Conservation (phyloP, 176 grass and related monocot species). For the Carex parvula region DNA sequence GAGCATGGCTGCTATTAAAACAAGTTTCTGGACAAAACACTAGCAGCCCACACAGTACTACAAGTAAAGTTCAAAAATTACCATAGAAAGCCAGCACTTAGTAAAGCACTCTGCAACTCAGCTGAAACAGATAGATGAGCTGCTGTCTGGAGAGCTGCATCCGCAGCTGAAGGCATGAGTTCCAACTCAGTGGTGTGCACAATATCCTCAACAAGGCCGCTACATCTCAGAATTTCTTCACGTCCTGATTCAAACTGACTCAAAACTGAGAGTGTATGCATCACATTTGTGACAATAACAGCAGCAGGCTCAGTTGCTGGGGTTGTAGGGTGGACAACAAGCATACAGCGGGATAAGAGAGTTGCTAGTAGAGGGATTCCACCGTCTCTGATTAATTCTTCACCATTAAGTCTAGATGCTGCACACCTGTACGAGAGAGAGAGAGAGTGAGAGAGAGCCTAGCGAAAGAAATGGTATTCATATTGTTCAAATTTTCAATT, state of each 20-base stretch:
- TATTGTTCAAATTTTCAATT: conserved; percentile 2
- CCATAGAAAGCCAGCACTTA: conserved; percentile 91
- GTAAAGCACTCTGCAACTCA: conserved; percentile 74
- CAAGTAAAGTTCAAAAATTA: conserved; percentile 19
- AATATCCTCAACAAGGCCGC: conserved; percentile 87
- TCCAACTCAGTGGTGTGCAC: conserved; percentile 94
- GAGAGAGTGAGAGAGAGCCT: conserved; percentile 5
- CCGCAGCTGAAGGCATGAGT: conserved; percentile 81
- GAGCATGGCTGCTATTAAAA: background rate
- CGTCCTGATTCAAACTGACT: conserved; percentile 86
- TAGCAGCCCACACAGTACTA: background rate
- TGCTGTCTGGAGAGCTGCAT: conserved; percentile 80
- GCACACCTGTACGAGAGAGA: conserved; percentile 49
- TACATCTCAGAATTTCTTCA: conserved; percentile 76
- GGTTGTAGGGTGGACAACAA: conserved; percentile 93
- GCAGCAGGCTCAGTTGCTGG: conserved; percentile 82
- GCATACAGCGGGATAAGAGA: conserved; percentile 96
- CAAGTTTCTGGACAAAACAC: background rate
- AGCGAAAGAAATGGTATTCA: background rate
- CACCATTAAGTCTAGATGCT: conserved; percentile 91
- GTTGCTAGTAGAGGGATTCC: conserved; percentile 91
- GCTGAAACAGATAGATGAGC: conserved; percentile 76
- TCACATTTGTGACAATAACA: conserved; percentile 92
- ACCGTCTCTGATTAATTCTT: conserved; percentile 93
- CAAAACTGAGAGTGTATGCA: conserved; percentile 80